Evolutionary conservation across 129 eudicot species (phyloP).

Genomic region (Rutidosis leptorrhynchoides): DNA sequence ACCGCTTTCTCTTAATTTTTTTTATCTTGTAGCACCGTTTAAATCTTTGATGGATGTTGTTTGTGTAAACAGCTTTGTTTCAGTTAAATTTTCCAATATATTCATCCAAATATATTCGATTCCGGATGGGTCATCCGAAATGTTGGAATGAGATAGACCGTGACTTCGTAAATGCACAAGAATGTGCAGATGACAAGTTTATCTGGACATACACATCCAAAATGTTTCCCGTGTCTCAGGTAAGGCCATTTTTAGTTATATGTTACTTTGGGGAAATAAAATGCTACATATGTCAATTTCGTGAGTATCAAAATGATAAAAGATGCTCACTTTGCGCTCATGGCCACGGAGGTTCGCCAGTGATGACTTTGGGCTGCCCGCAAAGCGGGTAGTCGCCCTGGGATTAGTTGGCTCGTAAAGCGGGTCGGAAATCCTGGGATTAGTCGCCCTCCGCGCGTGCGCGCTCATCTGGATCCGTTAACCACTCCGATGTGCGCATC

Average conservation of each 20-base stretch:
- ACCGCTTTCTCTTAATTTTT: too few relatives aligned
- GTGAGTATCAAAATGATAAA: too few relatives aligned
- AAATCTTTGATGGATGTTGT: not conserved
- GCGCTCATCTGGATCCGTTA: not conserved
- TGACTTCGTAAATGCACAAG: constrained; percentile 32
- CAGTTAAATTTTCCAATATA: constrained; percentile 61
- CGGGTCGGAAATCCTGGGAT: too few relatives aligned
- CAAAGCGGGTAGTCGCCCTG: too few relatives aligned
- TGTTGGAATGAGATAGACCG: constrained; percentile 25
- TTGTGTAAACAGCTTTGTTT: constrained; percentile 49
- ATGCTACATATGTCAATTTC: too few relatives aligned
- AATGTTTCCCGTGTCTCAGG: constrained; percentile 72
- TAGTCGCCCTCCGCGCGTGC: too few relatives aligned
- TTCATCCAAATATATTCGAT: constrained; percentile 63
- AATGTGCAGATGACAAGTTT: constrained; percentile 55
- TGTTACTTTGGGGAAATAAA: too few relatives aligned
- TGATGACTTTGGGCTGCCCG: too few relatives aligned
- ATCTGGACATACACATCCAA: constrained; percentile 72
- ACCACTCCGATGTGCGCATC: not conserved
- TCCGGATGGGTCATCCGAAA: constrained; percentile 64
- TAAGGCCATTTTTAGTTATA: constrained; percentile 7
- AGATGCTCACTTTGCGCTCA: too few relatives aligned
- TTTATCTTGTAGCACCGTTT: constrained; percentile 9
- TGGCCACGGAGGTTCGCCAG: not conserved
- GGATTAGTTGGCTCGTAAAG: too few relatives aligned